Percentiles rank a stretch among this genome's conserved stretches.
Conservation (phyloP, 1,284 basidiomycete genomes). For the Ceratobasidium sp. region DNA sequence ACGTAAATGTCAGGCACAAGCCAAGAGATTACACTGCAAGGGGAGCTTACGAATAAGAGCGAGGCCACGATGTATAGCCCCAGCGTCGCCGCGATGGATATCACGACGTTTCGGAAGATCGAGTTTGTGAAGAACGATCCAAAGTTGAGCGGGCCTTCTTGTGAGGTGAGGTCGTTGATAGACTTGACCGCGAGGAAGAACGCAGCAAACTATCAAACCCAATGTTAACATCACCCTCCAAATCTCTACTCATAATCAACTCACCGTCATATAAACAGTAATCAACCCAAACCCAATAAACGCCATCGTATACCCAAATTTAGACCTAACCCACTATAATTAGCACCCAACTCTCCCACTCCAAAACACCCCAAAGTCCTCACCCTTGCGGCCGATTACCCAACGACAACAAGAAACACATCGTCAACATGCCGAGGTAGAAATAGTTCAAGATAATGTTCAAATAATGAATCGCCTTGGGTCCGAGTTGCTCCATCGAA, state of each 20-base stretch:
- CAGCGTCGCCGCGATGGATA: slow-evolving; percentile 88
- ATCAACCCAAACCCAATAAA: slow-evolving; percentile 90
- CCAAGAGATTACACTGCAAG: slow-evolving; percentile 54
- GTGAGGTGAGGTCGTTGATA: slow-evolving; percentile 69
- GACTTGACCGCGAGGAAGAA: slow-evolving; percentile 86
- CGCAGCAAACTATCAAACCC: slow-evolving; percentile 71
- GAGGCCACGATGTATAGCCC: slow-evolving; percentile 88
- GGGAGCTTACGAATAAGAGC: slow-evolving; percentile 80
- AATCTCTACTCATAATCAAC: slow-evolving; percentile 52
- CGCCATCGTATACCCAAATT: slow-evolving; percentile 84
- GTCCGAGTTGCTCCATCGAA: slow-evolving; percentile 73
- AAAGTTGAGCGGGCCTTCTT: slow-evolving; percentile 63
- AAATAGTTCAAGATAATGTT: slow-evolving; percentile 88
- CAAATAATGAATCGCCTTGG: slow-evolving; percentile 73
- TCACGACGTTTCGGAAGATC: slow-evolving; percentile 88
- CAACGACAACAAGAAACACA: slow-evolving; percentile 91
- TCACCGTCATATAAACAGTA: slow-evolving; percentile 92
- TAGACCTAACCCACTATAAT: slow-evolving; percentile 60
- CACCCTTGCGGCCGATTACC: slow-evolving; percentile 93
- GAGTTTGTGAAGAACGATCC: slow-evolving; percentile 77
- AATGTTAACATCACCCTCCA: neutral
- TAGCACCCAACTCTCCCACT: neutral
- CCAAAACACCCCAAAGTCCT: slow-evolving; percentile 45
- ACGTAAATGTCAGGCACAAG: neutral
- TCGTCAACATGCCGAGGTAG: slow-evolving; percentile 88